These are phyloP conservation scores for Tylopilus rubrobrunneus DNA, from an alignment of 768 basidiomycete genomes.

Conservation along the genomic window DNA sequence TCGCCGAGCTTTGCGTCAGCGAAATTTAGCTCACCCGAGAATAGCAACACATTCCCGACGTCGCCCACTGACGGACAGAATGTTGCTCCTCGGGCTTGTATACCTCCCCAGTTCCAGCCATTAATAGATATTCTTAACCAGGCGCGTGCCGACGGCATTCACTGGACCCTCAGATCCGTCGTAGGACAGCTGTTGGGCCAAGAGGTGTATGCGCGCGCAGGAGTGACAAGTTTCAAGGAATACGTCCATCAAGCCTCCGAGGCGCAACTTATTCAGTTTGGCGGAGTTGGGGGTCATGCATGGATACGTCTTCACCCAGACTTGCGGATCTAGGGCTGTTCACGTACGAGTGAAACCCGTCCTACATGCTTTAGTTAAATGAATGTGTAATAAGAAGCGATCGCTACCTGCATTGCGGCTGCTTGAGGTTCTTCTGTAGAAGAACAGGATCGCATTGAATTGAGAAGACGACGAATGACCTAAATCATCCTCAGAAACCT, in stretches of 20 bases:
- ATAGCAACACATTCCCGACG: not conserved
- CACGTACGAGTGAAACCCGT: slow-evolving; percentile 7
- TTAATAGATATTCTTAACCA: slow-evolving; percentile 34
- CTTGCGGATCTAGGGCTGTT: slow-evolving; percentile 12
- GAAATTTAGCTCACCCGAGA: not conserved
- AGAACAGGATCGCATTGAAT: not conserved
- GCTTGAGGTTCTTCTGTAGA: not conserved
- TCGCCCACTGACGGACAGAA: not conserved
- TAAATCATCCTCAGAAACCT: slow-evolving; percentile 4
- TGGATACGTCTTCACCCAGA: slow-evolving; percentile 35
- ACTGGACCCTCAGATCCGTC: slow-evolving; percentile 34
- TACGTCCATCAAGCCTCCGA: slow-evolving; percentile 39
- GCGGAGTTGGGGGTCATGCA: slow-evolving; percentile 34
- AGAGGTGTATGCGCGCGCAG: slow-evolving; percentile 36
- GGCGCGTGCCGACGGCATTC: slow-evolving; percentile 31
- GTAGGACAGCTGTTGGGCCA: slow-evolving; percentile 34
- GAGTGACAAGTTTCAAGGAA: slow-evolving; percentile 38
- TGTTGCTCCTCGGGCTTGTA: not conserved
- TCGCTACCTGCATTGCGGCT: not conserved
- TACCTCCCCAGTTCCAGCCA: slow-evolving; percentile 21
- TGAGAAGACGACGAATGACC: not conserved
- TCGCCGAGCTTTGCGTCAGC: not conserved
- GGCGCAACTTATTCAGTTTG: slow-evolving; percentile 37
- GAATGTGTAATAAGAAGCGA: slow-evolving; percentile 13
- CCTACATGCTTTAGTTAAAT: slow-evolving; percentile 13